phyloP scores from a whole-genome alignment of 345 rosid genomes.

The Populus ilicifolia region DNA sequence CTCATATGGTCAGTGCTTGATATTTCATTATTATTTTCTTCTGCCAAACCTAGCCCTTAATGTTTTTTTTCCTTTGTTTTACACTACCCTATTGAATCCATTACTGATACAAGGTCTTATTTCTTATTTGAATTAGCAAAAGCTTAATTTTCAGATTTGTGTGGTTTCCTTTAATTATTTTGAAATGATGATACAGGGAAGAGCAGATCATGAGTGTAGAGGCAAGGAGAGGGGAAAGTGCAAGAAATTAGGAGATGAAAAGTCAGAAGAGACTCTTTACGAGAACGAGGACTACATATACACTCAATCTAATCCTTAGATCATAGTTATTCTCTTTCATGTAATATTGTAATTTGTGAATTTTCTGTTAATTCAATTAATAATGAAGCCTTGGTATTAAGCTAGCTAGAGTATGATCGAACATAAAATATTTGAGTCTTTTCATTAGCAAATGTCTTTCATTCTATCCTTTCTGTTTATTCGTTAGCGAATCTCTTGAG shows the following conservation, averaged over 20 bases:
- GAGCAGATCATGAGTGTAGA: background rate
- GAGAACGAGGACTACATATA: conserved; percentile 25
- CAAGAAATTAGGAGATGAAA: conserved; percentile 15
- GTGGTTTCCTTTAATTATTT: background rate
- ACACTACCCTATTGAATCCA: background rate
- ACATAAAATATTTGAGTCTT: too few relatives aligned
- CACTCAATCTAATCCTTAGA: background rate
- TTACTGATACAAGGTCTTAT: too few relatives aligned
- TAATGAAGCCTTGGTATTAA: too few relatives aligned
- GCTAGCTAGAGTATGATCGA: too few relatives aligned
- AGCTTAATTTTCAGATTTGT: background rate
- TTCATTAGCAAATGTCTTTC: too few relatives aligned
- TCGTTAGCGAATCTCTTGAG: too few relatives aligned
- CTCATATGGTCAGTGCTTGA: background rate
- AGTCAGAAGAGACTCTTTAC: conserved; percentile 8
- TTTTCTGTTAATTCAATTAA: too few relatives aligned
- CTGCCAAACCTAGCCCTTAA: background rate
- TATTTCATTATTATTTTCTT: background rate
- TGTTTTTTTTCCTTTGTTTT: too few relatives aligned
- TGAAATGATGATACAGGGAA: background rate
- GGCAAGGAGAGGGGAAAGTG: conserved; percentile 13
- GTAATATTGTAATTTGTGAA: too few relatives aligned
- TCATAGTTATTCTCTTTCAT: too few relatives aligned
- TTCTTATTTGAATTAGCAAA: background rate
- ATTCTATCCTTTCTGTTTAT: too few relatives aligned